Evolutionary conservation across 2,329 filamentous ascomycete genomes (phyloP), one percentile per base, ranked within the genome.

Genomic region (Penicillium glabrum): DNA sequence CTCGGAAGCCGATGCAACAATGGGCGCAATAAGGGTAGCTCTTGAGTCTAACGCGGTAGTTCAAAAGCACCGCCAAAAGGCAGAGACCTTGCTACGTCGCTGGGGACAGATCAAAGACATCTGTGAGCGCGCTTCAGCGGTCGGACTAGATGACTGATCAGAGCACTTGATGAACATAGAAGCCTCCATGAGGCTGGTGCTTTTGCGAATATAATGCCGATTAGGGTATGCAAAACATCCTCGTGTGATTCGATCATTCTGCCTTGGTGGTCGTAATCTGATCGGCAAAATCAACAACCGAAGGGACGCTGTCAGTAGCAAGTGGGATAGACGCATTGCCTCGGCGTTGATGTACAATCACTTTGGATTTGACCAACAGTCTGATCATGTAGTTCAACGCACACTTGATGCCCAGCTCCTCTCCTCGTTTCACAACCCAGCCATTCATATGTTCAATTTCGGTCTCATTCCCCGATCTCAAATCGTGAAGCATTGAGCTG

Each of bases 371-470:
- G 48, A 97, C 86, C 76, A 92, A 75, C 52, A 87, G 80, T 72
- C 89, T 78, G 43, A 96, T 78, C 79, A 90, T 83, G 65, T 87
- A 86, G 69, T 96, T 95, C 59, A 88, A 79, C 11, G 86, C 84
- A 66, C 87, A 87, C 50, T 84, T 79, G n/a, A 96, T 79, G 1
- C 90, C 90, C 58, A 93, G 67, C 69, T 90, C 84, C 65, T 84
- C 82, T 0, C 89, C 95, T 41, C 88, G 83, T 50, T 79, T 82
- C 31, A 96, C 81, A 58, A 99, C 89, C 76, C 93, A 99, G 0
- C 93, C 93, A 71, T 96, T 97, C 64, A 93, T 83, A 67, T 88
- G 96, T 46, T 93, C 85, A 41, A 97, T 84, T 67, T 96, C 91
- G 0, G 90, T 91, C 56, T 80, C 75, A 59, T 77, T 76, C 1